These are phyloP conservation scores for Pezicula radicicola DNA, from an alignment of 2,329 filamentous ascomycete species.

Conservation along the genomic window DNA sequence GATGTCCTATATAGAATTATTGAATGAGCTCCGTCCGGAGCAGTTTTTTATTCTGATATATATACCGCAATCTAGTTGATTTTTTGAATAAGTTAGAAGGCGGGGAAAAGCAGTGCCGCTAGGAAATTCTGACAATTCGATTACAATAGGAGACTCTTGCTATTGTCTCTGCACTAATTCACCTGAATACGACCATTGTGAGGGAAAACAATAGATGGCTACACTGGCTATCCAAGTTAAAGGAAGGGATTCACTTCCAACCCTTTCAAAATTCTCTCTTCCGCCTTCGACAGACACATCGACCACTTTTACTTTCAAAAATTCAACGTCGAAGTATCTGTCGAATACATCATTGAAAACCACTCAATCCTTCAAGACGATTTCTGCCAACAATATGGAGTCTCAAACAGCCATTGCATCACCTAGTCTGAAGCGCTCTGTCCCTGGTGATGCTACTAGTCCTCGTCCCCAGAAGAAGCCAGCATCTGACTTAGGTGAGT, in stretches of 20 bases:
- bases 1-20: conserved; percentile 10
- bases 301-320: not conserved
- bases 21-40: conserved; percentile 20
- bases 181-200: conserved; percentile 1
- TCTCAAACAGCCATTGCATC: too few relatives aligned
- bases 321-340: not conserved
- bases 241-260: not conserved
- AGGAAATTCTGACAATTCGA: not conserved
- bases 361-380: not conserved
- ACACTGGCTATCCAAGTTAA: conserved; percentile 1
- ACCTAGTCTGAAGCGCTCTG: conserved; percentile 1
- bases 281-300: not conserved
- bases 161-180: not conserved
- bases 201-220: conserved; percentile 4
- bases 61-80: conserved; percentile 12
- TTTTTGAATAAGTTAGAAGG: not conserved
- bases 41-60: conserved; percentile 21
- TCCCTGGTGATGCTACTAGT: not conserved
- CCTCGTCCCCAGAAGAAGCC: conserved; percentile 3
- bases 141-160: not conserved
- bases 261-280: conserved; percentile 2
- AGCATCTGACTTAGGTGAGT: not conserved
- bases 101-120: not conserved
- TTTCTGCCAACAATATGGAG: not conserved
- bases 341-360: not conserved